Evolutionary conservation across 2,329 filamentous ascomycete species (phyloP), one percentile per base, ranked within the genome.

Genomic region (Pseudocercospora pini-densiflorae): DNA sequence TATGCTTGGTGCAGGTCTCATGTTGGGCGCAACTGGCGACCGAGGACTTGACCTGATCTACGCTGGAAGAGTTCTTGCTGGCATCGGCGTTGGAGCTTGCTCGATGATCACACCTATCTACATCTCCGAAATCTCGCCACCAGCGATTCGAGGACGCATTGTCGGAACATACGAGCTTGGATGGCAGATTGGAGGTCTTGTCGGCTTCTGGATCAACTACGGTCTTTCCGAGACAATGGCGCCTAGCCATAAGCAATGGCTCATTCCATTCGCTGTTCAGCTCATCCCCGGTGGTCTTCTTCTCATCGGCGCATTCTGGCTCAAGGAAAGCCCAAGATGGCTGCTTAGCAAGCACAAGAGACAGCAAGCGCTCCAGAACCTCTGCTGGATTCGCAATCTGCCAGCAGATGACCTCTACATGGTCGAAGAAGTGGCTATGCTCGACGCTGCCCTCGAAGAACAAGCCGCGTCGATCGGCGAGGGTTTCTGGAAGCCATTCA

Each of bases 401-500:
- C 76, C 81, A 8, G 75, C 79, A 0, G 81, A 84, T 5, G 84
- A 91, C 68, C 78, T 87, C 14, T 93, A 93, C 76, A 89, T 94
- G 65, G 80, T 90, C 1, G 90, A 94, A 76, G 92, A 94, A 77
- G 82, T 94, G 24, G 83, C 85, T 63, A 88, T 86, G 68, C 90
- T 94, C 67, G 90, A 93, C 60, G 83, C 86, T 16, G 90, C 91
- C 12, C 80, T 93, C 19, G 89, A 92, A 68, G 80, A 87, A 19
- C 90, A 90, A 78, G 82, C 85, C 54, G 76, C 81, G 2, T 84
- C 86, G 31, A 86, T 92, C 54, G 91, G 91, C 8, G 79, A 86
- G 16, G 91, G 91, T 2, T 93, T 93, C 83, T 92, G 88, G 88
- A 89, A 89, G 78, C 90, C 90, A 0, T 92, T 92, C 80, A 76